Conservation (phyloP, 345 rosid species). For the Acer saccharum region DNA sequence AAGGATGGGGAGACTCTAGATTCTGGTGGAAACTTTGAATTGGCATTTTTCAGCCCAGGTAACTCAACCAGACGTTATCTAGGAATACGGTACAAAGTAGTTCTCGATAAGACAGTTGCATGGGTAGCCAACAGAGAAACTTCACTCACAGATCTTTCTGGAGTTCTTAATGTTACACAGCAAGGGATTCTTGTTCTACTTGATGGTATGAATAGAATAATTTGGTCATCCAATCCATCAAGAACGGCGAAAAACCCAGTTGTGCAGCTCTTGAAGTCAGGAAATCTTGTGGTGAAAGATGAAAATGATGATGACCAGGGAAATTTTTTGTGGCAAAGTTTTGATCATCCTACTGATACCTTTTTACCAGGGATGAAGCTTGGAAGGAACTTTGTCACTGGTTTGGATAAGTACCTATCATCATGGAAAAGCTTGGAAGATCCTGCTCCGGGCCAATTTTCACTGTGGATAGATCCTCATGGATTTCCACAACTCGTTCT, state of each 20-base stretch:
- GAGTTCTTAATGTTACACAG: slow-evolving; percentile 11
- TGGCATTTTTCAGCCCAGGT: slow-evolving; percentile 40
- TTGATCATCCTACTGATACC: slow-evolving; percentile 50
- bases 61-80: slow-evolving; percentile 34
- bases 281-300: slow-evolving; percentile 48
- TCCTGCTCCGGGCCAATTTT: slow-evolving; percentile 29
- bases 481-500: slow-evolving; percentile 33
- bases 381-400: slow-evolving; percentile 39
- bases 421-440: slow-evolving; percentile 32
- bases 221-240: slow-evolving; percentile 41
- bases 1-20: slow-evolving; percentile 23
- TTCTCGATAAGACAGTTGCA: slow-evolving; percentile 26
- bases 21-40: slow-evolving; percentile 34
- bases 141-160: slow-evolving; percentile 18
- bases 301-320: slow-evolving; percentile 1
- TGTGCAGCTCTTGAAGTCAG: slow-evolving; percentile 44
- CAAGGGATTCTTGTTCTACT: slow-evolving; percentile 10
- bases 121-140: slow-evolving; percentile 40
- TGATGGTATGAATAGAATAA: not conserved
- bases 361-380: slow-evolving; percentile 52
- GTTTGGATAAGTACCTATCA: slow-evolving; percentile 30
- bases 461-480: slow-evolving; percentile 18
- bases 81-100: slow-evolving; percentile 47
- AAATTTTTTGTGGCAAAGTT: slow-evolving; percentile 53
- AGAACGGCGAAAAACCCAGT: slow-evolving; percentile 20